Evolutionary conservation across 2,329 filamentous ascomycete genomes (phyloP), one percentile per base, ranked within the genome.

Genomic region (Arthrobotrys sinensis): DNA sequence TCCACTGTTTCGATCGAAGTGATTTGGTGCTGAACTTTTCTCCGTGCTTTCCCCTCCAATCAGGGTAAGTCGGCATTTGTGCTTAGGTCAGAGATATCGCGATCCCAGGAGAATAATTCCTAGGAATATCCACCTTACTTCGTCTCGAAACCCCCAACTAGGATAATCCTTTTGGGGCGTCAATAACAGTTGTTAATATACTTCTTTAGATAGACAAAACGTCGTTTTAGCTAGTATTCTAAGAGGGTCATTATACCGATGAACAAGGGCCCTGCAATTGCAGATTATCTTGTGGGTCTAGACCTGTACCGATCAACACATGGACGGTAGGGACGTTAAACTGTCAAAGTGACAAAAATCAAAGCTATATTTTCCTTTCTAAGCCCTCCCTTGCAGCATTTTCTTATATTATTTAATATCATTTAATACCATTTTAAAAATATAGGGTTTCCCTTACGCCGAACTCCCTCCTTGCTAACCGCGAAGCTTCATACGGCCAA

Each of bases 101-200:
- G 55, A 60, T 40, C 53, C 48, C 64, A 68, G 28, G 68, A 71
- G 45, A 63, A 63, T 45, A 34, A 34, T 36, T 48, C 40, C 52
- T 45, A 50, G 52, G 40, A 46, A 63, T 28, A 50, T 57, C 65
- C 48, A 52, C 60, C 46, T 36, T 46, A 16, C 48, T 55, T 72
- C 60, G 55, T 43, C 55, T 60, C 55, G 46, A 57, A 65, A 57
- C 34, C 36, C 55, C 4, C 34, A 48, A 21, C 55, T 24, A 32
- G 60, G 68, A 65, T 72, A 43, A 65, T 65, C 60, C 46, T 65
- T 34, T 43, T 50, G 57, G 36, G 48, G 21, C 11, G 19, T 43
- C 19, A 8, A 43, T 38, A 38, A 38, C 11, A 24, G 12, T 10
- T 14, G 16, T 6, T 60, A 19, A 60, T 60, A 60, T 60, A 16